Base-by-base conservation (phyloP, 2,329 filamentous ascomycete species). In the Hypoxylon sp. region DNA sequence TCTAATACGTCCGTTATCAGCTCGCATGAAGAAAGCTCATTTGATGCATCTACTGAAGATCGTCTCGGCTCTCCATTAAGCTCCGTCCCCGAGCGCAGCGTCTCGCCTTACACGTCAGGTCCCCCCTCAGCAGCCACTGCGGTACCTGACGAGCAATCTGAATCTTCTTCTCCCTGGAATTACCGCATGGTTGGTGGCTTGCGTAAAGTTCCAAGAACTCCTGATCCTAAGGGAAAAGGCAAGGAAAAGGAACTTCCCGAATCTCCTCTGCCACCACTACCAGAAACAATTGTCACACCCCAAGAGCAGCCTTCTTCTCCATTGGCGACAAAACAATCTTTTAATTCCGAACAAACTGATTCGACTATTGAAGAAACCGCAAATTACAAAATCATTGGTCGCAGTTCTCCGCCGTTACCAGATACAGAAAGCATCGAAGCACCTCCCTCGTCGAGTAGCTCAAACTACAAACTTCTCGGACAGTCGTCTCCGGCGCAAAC, bases 351-450 rank as follows among this genome's bases (percentile, higher is more conserved):
- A 22, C 73, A 77, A 44, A 82, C 80, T 10, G 80, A 77, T 48
- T 85, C 85, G 10, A 86, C 84, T 3, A 69, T 76, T 24, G 76
- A 77, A 37, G 85, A 87, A 44, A 82, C 80, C 14, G 82, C 84
- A 48, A 88, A 89, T 73, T 87, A 87, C 81, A 84, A 87, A 74
- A 79, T 87, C 19, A 84, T 87, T 71, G 82, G 80, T 39, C 82
- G 83, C 63, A 85, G 83, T 71, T 84, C 84, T 22, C 80, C 83
- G 46, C 76, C 77, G 11, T 69, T 71, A 63, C 81, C 76, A 44
- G 79, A 82, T 37, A 80, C 80, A 4, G 78, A 80, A 53, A 82
- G 83, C 48, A 82, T 81, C 67, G 75, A 84, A 46, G 77, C 75
- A 2, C 76, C 80, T 24, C 75, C 80, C 52, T 82, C 84, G 2